phyloP scores from a whole-genome alignment of 352 stramenopile species.

The Thalassiosira mediterranea region DNA sequence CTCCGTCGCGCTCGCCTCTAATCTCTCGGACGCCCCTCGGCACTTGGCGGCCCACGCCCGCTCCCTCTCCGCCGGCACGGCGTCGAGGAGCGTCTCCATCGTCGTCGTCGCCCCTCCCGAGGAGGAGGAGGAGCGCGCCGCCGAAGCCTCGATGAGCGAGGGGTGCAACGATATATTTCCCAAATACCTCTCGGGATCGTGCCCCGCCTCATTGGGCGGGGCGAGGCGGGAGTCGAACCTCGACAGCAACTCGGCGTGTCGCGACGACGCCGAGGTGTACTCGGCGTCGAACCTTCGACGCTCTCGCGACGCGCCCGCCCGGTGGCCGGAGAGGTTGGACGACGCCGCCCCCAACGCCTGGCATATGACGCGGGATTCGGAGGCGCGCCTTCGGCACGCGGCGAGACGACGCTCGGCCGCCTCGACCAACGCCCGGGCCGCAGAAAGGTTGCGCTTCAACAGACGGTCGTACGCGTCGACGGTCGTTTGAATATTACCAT shows the following conservation, averaged over 20 bases:
- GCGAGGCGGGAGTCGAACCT: slow-evolving; percentile 54
- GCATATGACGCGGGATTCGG: slow-evolving; percentile 73
- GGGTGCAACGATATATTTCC: slow-evolving; percentile 63
- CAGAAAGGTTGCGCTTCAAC: slow-evolving; percentile 71
- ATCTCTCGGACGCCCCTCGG: slow-evolving; percentile 63
- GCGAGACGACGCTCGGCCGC: slow-evolving; percentile 59
- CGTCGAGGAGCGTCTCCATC: slow-evolving; percentile 78
- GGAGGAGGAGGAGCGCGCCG: slow-evolving; percentile 61
- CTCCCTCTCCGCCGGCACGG: slow-evolving; percentile 74
- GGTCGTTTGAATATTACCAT: slow-evolving; percentile 71
- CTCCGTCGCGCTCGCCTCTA: slow-evolving; percentile 59
- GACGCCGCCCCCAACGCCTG: slow-evolving; percentile 71
- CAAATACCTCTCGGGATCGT: slow-evolving; percentile 37
- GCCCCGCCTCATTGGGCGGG: background rate
- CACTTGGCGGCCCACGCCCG: slow-evolving; percentile 70
- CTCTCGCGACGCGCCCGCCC: slow-evolving; percentile 61
- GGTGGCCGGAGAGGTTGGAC: slow-evolving; percentile 78
- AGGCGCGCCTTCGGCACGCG: slow-evolving; percentile 64
- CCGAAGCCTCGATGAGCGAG: slow-evolving; percentile 61
- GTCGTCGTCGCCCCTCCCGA: slow-evolving; percentile 68
- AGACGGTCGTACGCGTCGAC: slow-evolving; percentile 71
- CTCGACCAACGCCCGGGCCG: slow-evolving; percentile 34
- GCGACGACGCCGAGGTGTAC: slow-evolving; percentile 54
- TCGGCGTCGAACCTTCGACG: slow-evolving; percentile 58
- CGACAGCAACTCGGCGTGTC: slow-evolving; percentile 57